phyloP scores from a whole-genome alignment of 768 basidiomycete genomes.

The Tricholoma terreum region DNA sequence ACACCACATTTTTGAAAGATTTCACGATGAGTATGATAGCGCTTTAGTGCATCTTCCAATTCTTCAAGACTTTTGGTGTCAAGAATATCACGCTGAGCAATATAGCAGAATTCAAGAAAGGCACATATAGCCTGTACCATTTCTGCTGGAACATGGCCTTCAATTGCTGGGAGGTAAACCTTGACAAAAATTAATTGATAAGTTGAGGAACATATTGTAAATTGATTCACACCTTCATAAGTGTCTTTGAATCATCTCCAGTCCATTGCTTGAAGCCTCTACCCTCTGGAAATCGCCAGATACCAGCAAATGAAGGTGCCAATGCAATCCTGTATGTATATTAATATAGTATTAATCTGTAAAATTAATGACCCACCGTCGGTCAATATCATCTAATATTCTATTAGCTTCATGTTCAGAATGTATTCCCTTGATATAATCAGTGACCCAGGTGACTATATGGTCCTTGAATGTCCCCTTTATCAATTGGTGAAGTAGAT shows the following conservation, averaged over 20 bases:
- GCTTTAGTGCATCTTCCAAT: slow-evolving; percentile 16
- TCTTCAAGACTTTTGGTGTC: slow-evolving; percentile 16
- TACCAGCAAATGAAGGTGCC: slow-evolving; percentile 6
- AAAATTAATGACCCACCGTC: slow-evolving; percentile 10
- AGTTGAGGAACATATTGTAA: not conserved
- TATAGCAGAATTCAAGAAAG: slow-evolving; percentile 28
- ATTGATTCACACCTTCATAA: slow-evolving; percentile 15
- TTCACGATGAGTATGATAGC: slow-evolving; percentile 23
- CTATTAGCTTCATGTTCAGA: slow-evolving; percentile 8
- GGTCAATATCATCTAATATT: slow-evolving; percentile 28
- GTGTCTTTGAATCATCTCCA: slow-evolving; percentile 12
- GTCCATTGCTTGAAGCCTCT: slow-evolving; percentile 16
- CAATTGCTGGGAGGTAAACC: slow-evolving; percentile 10
- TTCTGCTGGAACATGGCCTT: slow-evolving; percentile 11
- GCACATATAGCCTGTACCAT: slow-evolving; percentile 13
- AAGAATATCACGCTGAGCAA: slow-evolving; percentile 11
- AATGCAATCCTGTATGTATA: slow-evolving; percentile 5
- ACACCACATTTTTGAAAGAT: slow-evolving; percentile 16
- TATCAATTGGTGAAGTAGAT: slow-evolving; percentile 30
- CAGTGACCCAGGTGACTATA: slow-evolving; percentile 24
- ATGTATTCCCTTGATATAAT: slow-evolving; percentile 19
- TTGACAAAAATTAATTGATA: not conserved
- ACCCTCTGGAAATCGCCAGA: slow-evolving; percentile 8
- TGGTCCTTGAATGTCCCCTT: slow-evolving; percentile 31
- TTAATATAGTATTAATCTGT: not conserved